Evolutionary conservation across 2,329 filamentous ascomycete species (phyloP).

Genomic region (Neofusicoccum parvum): DNA sequence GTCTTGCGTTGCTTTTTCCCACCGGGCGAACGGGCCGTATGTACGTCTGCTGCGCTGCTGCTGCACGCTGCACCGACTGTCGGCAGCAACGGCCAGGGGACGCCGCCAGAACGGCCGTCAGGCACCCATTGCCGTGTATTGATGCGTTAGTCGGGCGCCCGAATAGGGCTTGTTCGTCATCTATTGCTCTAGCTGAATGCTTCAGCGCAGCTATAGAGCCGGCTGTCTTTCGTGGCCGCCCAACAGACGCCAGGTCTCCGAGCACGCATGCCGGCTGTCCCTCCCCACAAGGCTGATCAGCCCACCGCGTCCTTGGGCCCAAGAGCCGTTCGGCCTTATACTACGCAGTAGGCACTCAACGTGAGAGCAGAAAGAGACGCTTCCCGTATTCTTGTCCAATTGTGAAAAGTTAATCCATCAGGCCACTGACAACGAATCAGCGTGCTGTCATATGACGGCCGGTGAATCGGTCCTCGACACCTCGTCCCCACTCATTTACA

Average conservation of each 20-base stretch:
- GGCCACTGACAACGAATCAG: constrained; percentile 14
- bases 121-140: not conserved
- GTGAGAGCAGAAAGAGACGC: not conserved
- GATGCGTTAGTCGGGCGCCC: not conserved
- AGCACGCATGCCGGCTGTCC: not conserved
- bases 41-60: not conserved
- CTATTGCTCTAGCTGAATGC: not conserved
- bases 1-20: not conserved
- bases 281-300: not conserved
- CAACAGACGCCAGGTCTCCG: not conserved
- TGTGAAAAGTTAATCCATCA: not conserved
- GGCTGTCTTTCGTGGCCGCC: not conserved
- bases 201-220: not conserved
- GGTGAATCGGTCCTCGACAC: not conserved
- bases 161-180: not conserved
- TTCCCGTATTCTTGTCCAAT: not conserved
- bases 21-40: constrained; percentile 6
- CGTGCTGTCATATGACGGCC: not conserved
- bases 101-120: not conserved
- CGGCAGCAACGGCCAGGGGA: not conserved
- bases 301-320: not conserved
- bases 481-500: not conserved
- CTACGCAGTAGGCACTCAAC: not conserved
- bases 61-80: not conserved
- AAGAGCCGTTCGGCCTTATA: not conserved